Conservation (phyloP, 2,329 filamentous ascomycete species). For the Fusarium longipes region DNA sequence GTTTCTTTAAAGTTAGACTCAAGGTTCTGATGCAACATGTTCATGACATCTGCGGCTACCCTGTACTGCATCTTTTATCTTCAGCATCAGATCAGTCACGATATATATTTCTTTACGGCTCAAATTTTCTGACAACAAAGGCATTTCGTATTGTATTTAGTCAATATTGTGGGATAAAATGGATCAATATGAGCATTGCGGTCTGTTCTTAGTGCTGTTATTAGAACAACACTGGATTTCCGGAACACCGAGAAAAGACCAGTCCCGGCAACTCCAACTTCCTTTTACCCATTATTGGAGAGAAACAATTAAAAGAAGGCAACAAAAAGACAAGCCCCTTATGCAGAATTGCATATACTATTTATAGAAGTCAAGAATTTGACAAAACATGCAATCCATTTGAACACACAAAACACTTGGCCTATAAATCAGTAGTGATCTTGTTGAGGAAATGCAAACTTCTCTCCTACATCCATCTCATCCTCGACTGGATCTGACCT, state of each 20-base stretch:
- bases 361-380: not conserved
- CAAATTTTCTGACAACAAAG: too few relatives aligned
- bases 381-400: not conserved
- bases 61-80: not conserved
- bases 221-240: not conserved
- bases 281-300: not conserved
- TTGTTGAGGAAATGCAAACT: not conserved
- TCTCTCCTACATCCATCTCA: not conserved
- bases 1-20: not conserved
- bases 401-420: not conserved
- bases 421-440: not conserved
- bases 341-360: too few relatives aligned
- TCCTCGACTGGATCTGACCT: not conserved
- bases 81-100: too few relatives aligned
- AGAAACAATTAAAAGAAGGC: not conserved
- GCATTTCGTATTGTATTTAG: too few relatives aligned
- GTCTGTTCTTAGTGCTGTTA: not conserved
- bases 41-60: not conserved
- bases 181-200: not conserved
- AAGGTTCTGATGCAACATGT: not conserved
- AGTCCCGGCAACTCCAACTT: not conserved
- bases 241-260: not conserved
- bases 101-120: not conserved
- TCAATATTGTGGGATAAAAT: too few relatives aligned
- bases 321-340: not conserved